phyloP scores from a whole-genome alignment of 768 basidiomycete species.

The Zangia roseola region DNA sequence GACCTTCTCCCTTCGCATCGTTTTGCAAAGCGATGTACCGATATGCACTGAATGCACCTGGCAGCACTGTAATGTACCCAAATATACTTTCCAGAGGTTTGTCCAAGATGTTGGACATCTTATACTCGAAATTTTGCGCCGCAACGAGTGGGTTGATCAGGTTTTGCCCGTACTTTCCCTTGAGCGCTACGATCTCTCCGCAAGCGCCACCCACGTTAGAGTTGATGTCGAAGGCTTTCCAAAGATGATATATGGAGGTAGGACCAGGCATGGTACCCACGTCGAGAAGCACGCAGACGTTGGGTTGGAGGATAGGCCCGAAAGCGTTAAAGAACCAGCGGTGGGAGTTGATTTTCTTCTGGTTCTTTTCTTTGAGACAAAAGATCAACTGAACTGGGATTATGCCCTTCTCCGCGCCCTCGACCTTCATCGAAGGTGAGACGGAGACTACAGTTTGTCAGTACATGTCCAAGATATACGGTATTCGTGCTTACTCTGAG shows the following conservation, averaged over 20 bases:
- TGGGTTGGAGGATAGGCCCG: constrained; percentile 78
- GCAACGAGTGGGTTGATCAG: constrained; percentile 86
- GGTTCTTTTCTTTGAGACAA: constrained; percentile 89
- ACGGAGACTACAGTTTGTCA: constrained; percentile 60
- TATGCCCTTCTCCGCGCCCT: constrained; percentile 72
- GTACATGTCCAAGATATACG: not conserved
- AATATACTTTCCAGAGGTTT: constrained; percentile 89
- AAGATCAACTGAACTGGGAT: constrained; percentile 93
- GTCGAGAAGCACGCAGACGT: constrained; percentile 90
- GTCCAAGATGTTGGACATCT: constrained; percentile 91
- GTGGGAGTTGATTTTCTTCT: constrained; percentile 95
- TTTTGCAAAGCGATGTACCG: constrained; percentile 91
- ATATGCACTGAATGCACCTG: constrained; percentile 91
- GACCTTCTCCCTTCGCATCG: constrained; percentile 78
- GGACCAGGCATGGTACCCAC: constrained; percentile 86
- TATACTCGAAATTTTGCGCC: constrained; percentile 93
- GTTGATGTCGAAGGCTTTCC: constrained; percentile 94
- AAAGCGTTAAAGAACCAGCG: constrained; percentile 96
- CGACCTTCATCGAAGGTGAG: constrained; percentile 76
- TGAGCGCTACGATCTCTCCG: constrained; percentile 93
- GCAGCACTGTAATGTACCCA: constrained; percentile 93
- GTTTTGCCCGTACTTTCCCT: constrained; percentile 78
- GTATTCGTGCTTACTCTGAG: constrained; percentile 57
- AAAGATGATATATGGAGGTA: constrained; percentile 86
- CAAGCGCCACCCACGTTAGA: constrained; percentile 91